Base-by-base conservation (phyloP, 345 rosid species). In the Brassica carinata region DNA sequence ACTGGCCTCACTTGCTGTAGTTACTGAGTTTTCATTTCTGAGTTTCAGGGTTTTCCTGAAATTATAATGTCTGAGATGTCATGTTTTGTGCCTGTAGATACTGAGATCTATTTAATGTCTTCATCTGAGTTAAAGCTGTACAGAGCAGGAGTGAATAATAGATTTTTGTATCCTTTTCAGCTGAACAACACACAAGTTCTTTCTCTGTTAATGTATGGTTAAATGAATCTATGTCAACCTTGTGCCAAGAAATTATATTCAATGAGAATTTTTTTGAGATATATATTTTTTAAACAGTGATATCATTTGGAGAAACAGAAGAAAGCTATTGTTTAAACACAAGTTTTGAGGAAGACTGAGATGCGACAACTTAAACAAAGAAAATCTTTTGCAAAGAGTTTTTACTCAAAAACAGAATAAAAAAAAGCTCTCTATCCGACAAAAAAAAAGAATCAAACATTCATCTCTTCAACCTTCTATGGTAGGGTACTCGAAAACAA, bases 131-230 rank as follows among this genome's bases (percentile, higher is more conserved):
- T 96, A 88, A 89, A 84, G 77, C 43, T 94, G 82, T 94, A 91
- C 74, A 90, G 98, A 80, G 97, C 97, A 8, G 98, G 98, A 61
- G 90, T 89, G 67, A 94, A 88, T 77, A 86, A 86, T 81, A 82
- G 88, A 83, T 88, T 87, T 83, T 81, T 92, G 72, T 90, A 85
- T 75, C 26, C 69, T 33, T 33, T 5, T 1, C 7, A 33, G 36
- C 36, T 29, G 30, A 57, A 71, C 34, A 2, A 68, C 59, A 69
- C 75, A 81, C 1, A 15, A 5, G 17, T 2, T n/a, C 5, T 51
- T n/a, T 3, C 19, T 1, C 17, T 19, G 38, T 19, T 59, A 45
- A 14, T 79, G 64, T 79, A 43, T 31, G 17, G 67, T 73, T 79
- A 1, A 23, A 33, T 69, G 3, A 0, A 48, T 51, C 10, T 11